Conservation (phyloP, 139 green algal genomes). For the Chlorella sp. region DNA sequence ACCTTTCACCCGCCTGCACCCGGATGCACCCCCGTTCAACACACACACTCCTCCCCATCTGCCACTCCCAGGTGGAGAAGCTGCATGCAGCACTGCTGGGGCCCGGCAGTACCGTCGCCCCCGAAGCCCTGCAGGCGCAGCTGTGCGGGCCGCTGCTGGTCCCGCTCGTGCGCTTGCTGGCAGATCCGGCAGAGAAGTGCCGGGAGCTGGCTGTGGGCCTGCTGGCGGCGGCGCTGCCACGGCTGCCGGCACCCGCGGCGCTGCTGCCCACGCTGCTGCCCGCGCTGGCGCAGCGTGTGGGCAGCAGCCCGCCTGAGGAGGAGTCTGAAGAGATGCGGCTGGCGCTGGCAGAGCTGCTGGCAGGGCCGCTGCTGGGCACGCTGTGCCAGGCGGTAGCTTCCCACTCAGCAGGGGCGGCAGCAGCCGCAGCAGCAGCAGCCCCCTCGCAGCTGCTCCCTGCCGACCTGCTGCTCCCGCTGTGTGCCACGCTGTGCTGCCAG, state of each 20-base stretch:
- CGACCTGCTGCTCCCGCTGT: constrained; percentile 12
- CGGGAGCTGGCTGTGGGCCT: constrained; percentile 55
- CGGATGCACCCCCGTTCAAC: neutral
- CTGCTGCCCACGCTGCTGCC: constrained; percentile 66
- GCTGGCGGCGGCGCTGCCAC: constrained; percentile 36
- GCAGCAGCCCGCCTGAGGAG: constrained; percentile 66
- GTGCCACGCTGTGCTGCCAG: constrained; percentile 50
- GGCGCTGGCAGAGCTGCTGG: constrained; percentile 34
- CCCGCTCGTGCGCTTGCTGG: constrained; percentile 60
- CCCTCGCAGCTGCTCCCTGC: neutral
- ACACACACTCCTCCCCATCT: neutral
- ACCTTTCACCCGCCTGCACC: neutral
- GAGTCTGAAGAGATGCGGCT: constrained; percentile 69
- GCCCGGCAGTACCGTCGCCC: too few relatives aligned
- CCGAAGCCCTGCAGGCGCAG: constrained; percentile 50
- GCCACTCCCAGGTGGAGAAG: neutral
- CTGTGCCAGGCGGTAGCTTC: neutral
- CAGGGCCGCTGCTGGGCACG: constrained; percentile 11
- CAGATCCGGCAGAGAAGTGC: constrained; percentile 67
- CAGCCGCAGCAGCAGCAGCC: neutral
- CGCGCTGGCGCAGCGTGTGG: constrained; percentile 62
- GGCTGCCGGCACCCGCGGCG: constrained; percentile 43
- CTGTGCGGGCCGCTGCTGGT: constrained; percentile 63
- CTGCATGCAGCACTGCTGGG: constrained; percentile 1
- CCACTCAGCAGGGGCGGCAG: neutral